phyloP scores from a whole-genome alignment of 305 asterid species.

The Solanum hybrid region DNA sequence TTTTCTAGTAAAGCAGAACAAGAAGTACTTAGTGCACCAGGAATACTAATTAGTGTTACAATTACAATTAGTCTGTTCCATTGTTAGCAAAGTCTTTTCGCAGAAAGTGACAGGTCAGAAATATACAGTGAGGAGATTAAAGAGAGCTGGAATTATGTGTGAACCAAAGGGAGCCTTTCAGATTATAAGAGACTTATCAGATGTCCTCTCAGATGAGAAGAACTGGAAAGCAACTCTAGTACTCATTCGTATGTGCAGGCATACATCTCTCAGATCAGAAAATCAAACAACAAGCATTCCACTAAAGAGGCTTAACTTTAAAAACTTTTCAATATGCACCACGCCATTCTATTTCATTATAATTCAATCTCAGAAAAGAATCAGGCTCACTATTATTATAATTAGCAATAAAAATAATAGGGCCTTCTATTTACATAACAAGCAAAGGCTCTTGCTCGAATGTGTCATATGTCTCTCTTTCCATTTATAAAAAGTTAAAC shows the following conservation, averaged over 20 bases:
- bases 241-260: not conserved
- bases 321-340: not conserved
- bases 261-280: not conserved
- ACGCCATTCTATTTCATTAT: not conserved
- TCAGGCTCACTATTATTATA: not conserved
- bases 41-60: not conserved
- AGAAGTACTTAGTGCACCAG: not conserved
- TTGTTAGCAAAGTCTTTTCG: not conserved
- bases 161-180: not conserved
- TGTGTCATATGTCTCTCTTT: not conserved
- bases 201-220: not conserved
- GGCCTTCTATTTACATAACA: not conserved
- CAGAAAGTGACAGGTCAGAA: not conserved
- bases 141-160: not conserved
- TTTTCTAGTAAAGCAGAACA: constrained; percentile 31
- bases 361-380: not conserved
- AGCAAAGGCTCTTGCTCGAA: not conserved
- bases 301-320: not conserved
- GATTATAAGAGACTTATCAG: not conserved
- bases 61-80: not conserved
- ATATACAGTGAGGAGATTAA: not conserved
- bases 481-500: not conserved
- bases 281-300: not conserved
- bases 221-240: not conserved
- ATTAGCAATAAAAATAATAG: not conserved